Percentiles rank a stretch among this genome's conserved stretches.
phyloP scores from a whole-genome alignment of 2,329 filamentous ascomycete species.

The Colletotrichum godetiae region DNA sequence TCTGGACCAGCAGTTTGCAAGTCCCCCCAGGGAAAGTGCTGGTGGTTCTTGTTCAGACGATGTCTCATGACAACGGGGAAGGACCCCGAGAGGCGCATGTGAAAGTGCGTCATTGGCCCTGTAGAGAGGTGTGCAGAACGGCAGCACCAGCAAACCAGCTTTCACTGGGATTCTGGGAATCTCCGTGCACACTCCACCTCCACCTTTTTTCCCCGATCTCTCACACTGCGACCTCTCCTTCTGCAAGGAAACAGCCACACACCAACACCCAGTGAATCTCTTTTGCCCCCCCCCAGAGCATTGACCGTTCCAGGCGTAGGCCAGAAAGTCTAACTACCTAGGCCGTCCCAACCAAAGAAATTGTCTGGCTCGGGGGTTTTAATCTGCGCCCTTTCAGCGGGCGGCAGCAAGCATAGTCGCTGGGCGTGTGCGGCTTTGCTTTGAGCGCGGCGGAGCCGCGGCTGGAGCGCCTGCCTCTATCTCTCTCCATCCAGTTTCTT shows the following conservation, averaged over 20 bases:
- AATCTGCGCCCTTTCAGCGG: not conserved
- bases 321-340: constrained; percentile 13
- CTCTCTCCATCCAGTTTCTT: not conserved
- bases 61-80: constrained; percentile 25
- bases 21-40: not conserved
- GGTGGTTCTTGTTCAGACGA: constrained; percentile 13
- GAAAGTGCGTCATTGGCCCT: constrained; percentile 34
- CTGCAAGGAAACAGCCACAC: constrained; percentile 23
- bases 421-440: not conserved
- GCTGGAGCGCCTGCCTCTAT: not conserved
- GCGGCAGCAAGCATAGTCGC: not conserved
- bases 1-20: not conserved
- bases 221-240: constrained; percentile 17
- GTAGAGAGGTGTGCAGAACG: not conserved
- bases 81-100: constrained; percentile 21
- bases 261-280: not conserved
- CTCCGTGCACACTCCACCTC: constrained; percentile 34
- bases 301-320: constrained; percentile 15
- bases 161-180: constrained; percentile 9
- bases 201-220: constrained; percentile 13
- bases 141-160: constrained; percentile 1
- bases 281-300: constrained; percentile 5
- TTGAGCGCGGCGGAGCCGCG: not conserved
- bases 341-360: constrained; percentile 22
- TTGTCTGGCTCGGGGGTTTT: constrained; percentile 1